phyloP scores from a whole-genome alignment of 768 basidiomycete genomes.

The Trametes cingulata region DNA sequence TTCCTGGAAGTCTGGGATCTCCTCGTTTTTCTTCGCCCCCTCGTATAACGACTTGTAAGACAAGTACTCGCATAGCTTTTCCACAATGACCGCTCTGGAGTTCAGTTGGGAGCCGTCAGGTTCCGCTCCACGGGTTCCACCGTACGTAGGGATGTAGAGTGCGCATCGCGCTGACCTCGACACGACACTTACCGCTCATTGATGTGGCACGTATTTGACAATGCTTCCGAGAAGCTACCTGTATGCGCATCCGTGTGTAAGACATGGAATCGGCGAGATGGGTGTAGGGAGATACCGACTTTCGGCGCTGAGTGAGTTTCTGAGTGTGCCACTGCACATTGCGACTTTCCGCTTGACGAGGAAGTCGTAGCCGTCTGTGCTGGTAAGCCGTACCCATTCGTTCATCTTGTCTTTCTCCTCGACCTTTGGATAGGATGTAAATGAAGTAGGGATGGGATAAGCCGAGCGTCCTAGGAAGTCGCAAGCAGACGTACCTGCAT shows the following conservation, averaged over 20 bases:
- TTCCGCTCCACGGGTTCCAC: background rate
- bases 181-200: slow-evolving; percentile 59
- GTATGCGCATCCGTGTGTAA: background rate
- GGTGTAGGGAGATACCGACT: slow-evolving; percentile 43
- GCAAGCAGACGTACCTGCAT: slow-evolving; percentile 10
- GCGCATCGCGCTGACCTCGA: background rate
- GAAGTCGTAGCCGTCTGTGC: slow-evolving; percentile 80
- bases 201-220: slow-evolving; percentile 67
- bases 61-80: slow-evolving; percentile 91
- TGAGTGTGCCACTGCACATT: slow-evolving; percentile 76
- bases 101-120: background rate
- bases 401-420: slow-evolving; percentile 30
- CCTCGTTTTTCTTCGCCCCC: slow-evolving; percentile 71
- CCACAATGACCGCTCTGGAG: slow-evolving; percentile 62
- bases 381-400: slow-evolving; percentile 77
- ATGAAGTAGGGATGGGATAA: background rate
- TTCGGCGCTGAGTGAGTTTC: slow-evolving; percentile 73
- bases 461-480: slow-evolving; percentile 5
- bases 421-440: background rate
- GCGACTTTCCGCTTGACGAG: slow-evolving; percentile 77
- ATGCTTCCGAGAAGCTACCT: slow-evolving; percentile 78
- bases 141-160: background rate
- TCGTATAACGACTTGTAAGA: slow-evolving; percentile 81
- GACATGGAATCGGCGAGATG: slow-evolving; percentile 10
- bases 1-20: slow-evolving; percentile 82